Evolutionary conservation across 1,284 basidiomycete species (phyloP), one percentile per base, ranked within the genome.

Genomic region (Porogramme epimiltina): DNA sequence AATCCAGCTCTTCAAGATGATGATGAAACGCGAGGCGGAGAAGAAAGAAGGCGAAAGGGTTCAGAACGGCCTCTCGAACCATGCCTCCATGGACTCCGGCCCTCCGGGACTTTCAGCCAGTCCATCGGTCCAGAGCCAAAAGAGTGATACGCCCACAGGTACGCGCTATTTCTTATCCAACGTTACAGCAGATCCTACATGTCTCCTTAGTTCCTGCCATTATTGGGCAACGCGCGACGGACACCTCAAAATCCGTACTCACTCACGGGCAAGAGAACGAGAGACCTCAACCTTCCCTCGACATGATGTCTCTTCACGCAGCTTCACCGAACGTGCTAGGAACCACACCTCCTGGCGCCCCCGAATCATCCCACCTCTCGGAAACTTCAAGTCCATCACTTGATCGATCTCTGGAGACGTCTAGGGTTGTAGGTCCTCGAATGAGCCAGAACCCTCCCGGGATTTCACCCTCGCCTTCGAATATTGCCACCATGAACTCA

Each of bases 1-100:
- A 68, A 93, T 94, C 39, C 91, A 93, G 61, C 72, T 90, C 31
- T 93, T 94, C 79, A 90, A 88, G 63, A 66, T 90, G 62, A 76
- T 93, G 75, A 93, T 94, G 89, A 89, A 87, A 68, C 77, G 82
- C 58, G 91, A 91, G 62, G 84, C 88, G 55, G 84, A 87, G 60
- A 89, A 85, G 69, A 86, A 81, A 62, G 79, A 77, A 58, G 62
- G 61, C 4, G 80, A 78, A 18, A 62, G 64, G 37, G 16, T 40
- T 3, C 53, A 51, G 25, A 59, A 58, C 24, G 56, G 58, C 19
- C 41, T 47, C 20, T 39, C 45, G 20, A 47, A 40, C 42, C 45
- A 52, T 18, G 10, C 50, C 10, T 25, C 38, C 3, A 20, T 36
- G 1, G 52, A 61, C 6, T 48, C 51, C 11, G 52, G 54, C 15